Percentiles rank a stretch among this genome's conserved stretches.
phyloP scores from a whole-genome alignment of 495 filamentous ascomycete species.

The Neurospora cerealis region DNA sequence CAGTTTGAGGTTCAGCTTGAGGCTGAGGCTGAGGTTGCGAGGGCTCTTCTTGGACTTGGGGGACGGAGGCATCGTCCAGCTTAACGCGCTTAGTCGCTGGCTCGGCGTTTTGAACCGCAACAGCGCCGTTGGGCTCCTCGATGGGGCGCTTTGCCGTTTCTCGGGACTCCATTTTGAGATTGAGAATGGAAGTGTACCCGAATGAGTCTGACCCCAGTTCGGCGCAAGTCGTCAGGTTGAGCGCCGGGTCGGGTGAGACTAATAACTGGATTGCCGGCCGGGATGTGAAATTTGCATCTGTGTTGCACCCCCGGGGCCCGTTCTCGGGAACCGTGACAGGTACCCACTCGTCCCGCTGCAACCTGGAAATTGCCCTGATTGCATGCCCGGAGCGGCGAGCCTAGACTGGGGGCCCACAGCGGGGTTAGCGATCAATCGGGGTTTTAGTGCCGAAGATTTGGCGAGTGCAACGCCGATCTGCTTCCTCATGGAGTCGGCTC shows the following conservation, averaged over 20 bases:
- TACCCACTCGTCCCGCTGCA: background rate
- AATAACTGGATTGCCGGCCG: background rate
- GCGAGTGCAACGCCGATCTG: background rate
- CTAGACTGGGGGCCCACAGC: background rate
- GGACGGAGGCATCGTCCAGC: constrained; percentile 29
- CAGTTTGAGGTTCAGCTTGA: background rate
- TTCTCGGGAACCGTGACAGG: background rate
- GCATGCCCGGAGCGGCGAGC: background rate
- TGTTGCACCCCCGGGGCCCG: background rate
- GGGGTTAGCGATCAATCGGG: background rate
- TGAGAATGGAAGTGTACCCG: background rate
- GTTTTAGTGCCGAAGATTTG: background rate
- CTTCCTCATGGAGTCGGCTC: background rate
- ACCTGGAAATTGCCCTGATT: background rate
- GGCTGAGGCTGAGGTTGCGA: background rate
- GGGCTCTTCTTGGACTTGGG: background rate
- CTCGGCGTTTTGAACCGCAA: constrained; percentile 17
- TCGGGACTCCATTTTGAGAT: constrained; percentile 10
- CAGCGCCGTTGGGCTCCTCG: constrained; percentile 5
- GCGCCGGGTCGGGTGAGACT: background rate
- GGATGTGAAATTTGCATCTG: background rate
- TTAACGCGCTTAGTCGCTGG: constrained; percentile 51
- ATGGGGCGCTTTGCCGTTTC: constrained; percentile 11
- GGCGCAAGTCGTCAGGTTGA: background rate
- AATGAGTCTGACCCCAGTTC: background rate